Percentiles rank a stretch among this genome's conserved stretches.
These are phyloP conservation scores for Ensete glaucum DNA, from an alignment of 176 grass and related monocot species.

Conservation along the genomic window DNA sequence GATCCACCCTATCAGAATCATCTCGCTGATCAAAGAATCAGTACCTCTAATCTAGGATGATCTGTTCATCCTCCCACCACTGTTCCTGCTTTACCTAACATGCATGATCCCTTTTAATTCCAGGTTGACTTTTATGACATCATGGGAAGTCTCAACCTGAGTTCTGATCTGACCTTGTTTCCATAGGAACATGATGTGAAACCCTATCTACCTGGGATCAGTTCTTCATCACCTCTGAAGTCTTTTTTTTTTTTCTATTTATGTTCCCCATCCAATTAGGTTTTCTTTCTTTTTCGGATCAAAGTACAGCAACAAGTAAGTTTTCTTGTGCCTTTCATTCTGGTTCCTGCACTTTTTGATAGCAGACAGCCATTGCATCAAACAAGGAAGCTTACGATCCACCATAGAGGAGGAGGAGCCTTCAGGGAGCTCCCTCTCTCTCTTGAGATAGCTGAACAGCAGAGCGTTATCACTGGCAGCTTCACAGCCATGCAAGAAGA, in stretches of 20 bases:
- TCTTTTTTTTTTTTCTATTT: background rate
- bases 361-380: constrained; percentile 3
- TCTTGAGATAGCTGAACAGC: background rate
- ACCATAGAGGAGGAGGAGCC: background rate
- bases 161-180: background rate
- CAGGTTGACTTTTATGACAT: background rate
- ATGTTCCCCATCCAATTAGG: background rate
- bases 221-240: background rate
- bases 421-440: background rate
- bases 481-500: background rate
- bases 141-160: background rate
- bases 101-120: background rate
- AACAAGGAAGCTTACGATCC: constrained; percentile 2
- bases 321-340: background rate
- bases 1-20: background rate
- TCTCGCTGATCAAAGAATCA: background rate
- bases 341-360: background rate
- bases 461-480: background rate
- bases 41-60: background rate
- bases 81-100: background rate
- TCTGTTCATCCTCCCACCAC: background rate
- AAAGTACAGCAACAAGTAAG: too few species aligned
- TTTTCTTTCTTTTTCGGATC: background rate
- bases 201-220: background rate
- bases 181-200: background rate